Evolutionary conservation across 1,284 basidiomycete genomes (phyloP).

Genomic region (Bondarzewia mesenterica): DNA sequence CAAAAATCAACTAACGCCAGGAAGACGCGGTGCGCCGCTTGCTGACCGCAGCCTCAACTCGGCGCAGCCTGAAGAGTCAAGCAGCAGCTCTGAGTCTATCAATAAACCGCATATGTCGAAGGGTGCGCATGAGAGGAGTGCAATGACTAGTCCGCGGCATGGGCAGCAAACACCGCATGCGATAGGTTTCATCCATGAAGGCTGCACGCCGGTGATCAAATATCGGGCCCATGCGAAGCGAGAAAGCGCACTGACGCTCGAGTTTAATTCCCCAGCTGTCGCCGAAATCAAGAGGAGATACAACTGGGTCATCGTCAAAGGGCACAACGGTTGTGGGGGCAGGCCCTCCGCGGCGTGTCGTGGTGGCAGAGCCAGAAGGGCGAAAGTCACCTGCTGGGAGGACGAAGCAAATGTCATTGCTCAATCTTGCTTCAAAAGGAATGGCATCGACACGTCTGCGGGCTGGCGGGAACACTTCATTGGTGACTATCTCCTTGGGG

Average conservation of each 20-base stretch:
- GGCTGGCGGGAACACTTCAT: too few relatives aligned
- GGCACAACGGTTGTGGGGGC: conserved; percentile 13
- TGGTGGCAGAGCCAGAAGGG: conserved; percentile 15
- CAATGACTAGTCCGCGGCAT: conserved; percentile 10
- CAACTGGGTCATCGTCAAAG: conserved; percentile 13
- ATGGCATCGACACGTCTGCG: conserved; percentile 25
- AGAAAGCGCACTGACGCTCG: conserved; percentile 63
- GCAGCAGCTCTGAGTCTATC: conserved; percentile 17
- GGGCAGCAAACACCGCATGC: conserved; percentile 11
- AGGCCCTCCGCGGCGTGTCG: conserved; percentile 21
- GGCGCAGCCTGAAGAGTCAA: conserved; percentile 19
- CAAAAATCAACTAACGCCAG: conserved; percentile 12
- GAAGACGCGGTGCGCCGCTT: conserved; percentile 36
- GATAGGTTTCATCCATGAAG: conserved; percentile 6
- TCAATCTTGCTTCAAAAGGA: conserved; percentile 25
- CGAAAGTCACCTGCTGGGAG: conserved; percentile 56
- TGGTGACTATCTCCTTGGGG: conserved; percentile 8
- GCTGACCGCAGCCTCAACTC: conserved; percentile 57
- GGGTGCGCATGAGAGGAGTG: conserved; percentile 25
- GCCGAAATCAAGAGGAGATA: conserved; percentile 22
- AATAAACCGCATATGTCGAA: conserved; percentile 26
- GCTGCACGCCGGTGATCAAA: conserved; percentile 54
- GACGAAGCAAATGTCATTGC: conserved; percentile 51
- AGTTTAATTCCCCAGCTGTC: conserved; percentile 68
- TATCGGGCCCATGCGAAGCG: conserved; percentile 60